phyloP scores from a whole-genome alignment of 352 stramenopile species.

The Globisporangium spinosum region DNA sequence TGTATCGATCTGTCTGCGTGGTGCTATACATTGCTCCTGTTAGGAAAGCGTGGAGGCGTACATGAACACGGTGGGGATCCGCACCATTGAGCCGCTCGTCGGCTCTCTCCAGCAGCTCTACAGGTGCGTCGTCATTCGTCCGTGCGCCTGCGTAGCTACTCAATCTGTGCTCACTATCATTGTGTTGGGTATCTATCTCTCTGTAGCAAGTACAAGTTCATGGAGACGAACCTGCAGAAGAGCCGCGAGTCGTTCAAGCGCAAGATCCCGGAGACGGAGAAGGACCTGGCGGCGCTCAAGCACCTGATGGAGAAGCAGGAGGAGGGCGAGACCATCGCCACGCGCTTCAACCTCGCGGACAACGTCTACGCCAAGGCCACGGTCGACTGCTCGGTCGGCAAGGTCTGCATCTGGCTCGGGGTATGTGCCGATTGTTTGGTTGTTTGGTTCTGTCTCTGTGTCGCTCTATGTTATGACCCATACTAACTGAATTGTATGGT shows the following conservation, averaged over 20 bases:
- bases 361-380: conserved; percentile 95
- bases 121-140: conserved; percentile 22
- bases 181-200: not conserved
- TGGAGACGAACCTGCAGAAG: conserved; percentile 86
- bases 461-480: not conserved
- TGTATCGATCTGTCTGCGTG: not conserved
- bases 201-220: conserved; percentile 87
- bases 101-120: conserved; percentile 84
- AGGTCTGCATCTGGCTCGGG: conserved; percentile 97
- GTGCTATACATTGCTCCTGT: not conserved
- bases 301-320: conserved; percentile 62
- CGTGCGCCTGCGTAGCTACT: not conserved
- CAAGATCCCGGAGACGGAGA: conserved; percentile 91
- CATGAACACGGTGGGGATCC: conserved; percentile 49
- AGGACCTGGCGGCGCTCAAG: conserved; percentile 57
- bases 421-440: conserved; percentile 24
- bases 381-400: conserved; percentile 86
- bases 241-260: conserved; percentile 84
- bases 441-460: not conserved
- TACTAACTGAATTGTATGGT: not conserved
- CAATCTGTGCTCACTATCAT: not conserved
- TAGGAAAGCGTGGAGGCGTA: conserved; percentile 76
- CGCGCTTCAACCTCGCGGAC: conserved; percentile 93
- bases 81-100: conserved; percentile 70
- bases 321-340: conserved; percentile 75